phyloP scores from a whole-genome alignment of 176 grass and related monocot species.

The Bothriochloa decipiens region DNA sequence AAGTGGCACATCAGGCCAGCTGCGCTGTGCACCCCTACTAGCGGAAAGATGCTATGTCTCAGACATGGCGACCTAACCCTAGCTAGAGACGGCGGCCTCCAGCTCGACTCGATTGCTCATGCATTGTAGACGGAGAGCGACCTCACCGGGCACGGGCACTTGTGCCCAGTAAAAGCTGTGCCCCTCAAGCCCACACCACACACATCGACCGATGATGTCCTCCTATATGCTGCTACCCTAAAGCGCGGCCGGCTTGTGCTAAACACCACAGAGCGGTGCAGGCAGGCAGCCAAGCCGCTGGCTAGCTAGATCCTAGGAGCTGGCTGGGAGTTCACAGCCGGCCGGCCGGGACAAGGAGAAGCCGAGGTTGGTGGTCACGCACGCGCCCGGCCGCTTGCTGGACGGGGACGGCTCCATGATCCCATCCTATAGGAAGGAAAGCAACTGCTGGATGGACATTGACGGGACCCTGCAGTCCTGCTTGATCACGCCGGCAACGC shows the following conservation, averaged over 20 bases:
- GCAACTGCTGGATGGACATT: background rate
- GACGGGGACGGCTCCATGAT: background rate
- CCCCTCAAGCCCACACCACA: background rate
- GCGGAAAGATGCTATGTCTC: slow-evolving; percentile 28
- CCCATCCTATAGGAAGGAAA: background rate
- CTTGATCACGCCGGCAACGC: background rate
- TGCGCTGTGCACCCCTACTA: background rate
- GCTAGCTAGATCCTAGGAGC: background rate
- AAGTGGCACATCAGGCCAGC: slow-evolving; percentile 27
- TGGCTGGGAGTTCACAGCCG: background rate
- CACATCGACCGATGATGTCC: background rate
- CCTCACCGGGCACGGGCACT: background rate
- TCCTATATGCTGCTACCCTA: background rate
- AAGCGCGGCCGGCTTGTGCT: background rate
- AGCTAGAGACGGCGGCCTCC: background rate
- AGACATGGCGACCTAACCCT: slow-evolving; percentile 34
- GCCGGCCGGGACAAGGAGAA: background rate
- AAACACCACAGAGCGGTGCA: background rate
- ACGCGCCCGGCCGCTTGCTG: background rate
- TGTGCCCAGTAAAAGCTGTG: background rate
- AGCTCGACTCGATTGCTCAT: background rate
- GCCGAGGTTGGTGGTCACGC: slow-evolving; percentile 19
- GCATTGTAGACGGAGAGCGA: slow-evolving; percentile 32
- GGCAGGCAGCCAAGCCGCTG: background rate
- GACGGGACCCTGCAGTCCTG: background rate